A percentile compares a stretch with the other conserved stretches of the same genome.
These are phyloP conservation scores for Quercus agrifolia DNA, from an alignment of 306 rosid species.

Conservation along the genomic window DNA sequence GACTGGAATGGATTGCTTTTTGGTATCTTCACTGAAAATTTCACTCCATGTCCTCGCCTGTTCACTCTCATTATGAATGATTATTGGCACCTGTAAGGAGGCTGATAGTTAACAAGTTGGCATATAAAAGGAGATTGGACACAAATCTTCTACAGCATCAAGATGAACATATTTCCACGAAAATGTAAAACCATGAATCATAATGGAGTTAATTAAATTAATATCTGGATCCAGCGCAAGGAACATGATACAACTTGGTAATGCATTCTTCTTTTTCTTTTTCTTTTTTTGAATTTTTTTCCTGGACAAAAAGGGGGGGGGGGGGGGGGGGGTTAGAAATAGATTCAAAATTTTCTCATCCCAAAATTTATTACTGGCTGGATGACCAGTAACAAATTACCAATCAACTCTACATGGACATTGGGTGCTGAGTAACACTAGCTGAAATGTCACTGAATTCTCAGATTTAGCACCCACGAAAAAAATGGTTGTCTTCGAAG, in stretches of 20 bases:
- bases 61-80: conserved; percentile 84
- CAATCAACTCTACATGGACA: background rate
- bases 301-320: background rate
- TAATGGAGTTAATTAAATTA: background rate
- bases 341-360: background rate
- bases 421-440: background rate
- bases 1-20: conserved; percentile 90
- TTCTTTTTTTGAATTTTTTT: background rate
- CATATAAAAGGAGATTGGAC: background rate
- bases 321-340: background rate
- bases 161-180: background rate
- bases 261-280: conserved; percentile 2
- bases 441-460: background rate
- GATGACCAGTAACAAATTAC: background rate
- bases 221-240: conserved; percentile 4
- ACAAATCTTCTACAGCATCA: conserved; percentile 3
- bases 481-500: background rate
- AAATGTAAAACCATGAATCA: conserved; percentile 7
- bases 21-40: conserved; percentile 86
- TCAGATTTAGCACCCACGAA: background rate
- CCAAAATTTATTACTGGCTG: background rate
- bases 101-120: conserved; percentile 23
- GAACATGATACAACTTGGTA: conserved; percentile 4
- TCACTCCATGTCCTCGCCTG: conserved; percentile 88
- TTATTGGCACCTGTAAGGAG: conserved; percentile 67